These are phyloP conservation scores for Phialophora macrospora DNA, from an alignment of 2,329 filamentous ascomycete genomes.

Conservation along the genomic window DNA sequence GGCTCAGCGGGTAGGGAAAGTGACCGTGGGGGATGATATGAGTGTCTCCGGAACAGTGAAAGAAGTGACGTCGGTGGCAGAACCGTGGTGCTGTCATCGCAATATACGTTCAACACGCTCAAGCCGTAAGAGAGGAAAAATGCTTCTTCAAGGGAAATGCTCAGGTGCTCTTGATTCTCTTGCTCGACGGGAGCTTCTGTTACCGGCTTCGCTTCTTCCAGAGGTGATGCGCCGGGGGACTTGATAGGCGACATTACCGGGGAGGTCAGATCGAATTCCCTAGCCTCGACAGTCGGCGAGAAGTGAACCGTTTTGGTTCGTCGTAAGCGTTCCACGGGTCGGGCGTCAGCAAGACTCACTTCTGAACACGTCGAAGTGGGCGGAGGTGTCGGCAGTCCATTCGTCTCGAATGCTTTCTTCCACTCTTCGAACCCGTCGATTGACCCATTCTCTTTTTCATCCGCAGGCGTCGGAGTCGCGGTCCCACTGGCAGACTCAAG, in stretches of 20 bases:
- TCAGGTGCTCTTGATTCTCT: conserved; percentile 78
- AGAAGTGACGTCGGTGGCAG: conserved; percentile 66
- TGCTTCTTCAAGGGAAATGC: conserved; percentile 85
- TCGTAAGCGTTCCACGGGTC: conserved; percentile 31
- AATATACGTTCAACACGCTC: conserved; percentile 69
- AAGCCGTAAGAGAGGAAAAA: conserved; percentile 87
- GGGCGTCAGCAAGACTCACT: conserved; percentile 32
- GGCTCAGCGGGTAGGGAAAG: conserved; percentile 59
- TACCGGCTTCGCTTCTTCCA: conserved; percentile 25
- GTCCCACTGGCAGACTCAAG: conserved; percentile 32
- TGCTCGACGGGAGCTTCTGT: conserved; percentile 38
- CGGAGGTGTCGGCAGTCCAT: conserved; percentile 39
- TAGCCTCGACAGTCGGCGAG: conserved; percentile 68
- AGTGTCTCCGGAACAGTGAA: conserved; percentile 69
- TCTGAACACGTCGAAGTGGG: conserved; percentile 39
- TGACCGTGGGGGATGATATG: conserved; percentile 67
- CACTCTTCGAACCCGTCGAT: conserved; percentile 38
- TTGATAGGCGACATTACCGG: conserved; percentile 40
- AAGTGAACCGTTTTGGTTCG: conserved; percentile 70
- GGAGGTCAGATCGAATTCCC: conserved; percentile 56
- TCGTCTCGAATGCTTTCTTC: conserved; percentile 37
- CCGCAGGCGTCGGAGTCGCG: conserved; percentile 24
- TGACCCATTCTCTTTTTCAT: conserved; percentile 31
- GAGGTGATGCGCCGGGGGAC: conserved; percentile 29
- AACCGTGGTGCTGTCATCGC: conserved; percentile 44